Evolutionary conservation across 2,329 filamentous ascomycete genomes (phyloP).

Genomic region (Verticillium albo-atrum): DNA sequence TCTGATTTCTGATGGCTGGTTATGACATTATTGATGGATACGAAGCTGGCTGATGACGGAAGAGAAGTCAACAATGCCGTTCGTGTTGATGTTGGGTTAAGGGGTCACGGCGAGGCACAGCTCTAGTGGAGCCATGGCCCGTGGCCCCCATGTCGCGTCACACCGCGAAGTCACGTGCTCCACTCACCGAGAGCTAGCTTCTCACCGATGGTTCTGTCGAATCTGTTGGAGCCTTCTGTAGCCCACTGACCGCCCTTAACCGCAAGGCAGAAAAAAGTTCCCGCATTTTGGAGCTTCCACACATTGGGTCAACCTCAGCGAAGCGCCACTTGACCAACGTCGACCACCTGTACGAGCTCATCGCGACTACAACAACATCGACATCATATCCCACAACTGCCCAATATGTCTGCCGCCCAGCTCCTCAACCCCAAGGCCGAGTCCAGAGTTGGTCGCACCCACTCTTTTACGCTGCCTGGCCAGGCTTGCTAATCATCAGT

Average conservation of each 20-base stretch:
- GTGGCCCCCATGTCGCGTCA: not conserved
- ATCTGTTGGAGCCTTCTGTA: not conserved
- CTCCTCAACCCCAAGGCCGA: slow-evolving; percentile 98
- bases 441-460: slow-evolving; percentile 68
- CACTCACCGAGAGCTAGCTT: not conserved
- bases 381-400: not conserved
- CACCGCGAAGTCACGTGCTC: not conserved
- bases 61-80: not conserved
- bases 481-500: slow-evolving; percentile 26
- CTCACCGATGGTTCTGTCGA: not conserved
- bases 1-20: not conserved
- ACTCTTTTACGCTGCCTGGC: slow-evolving; percentile 29
- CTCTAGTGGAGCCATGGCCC: not conserved
- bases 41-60: not conserved
- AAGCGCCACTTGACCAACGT: not conserved
- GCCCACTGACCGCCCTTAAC: slow-evolving; percentile 1
- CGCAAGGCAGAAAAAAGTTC: slow-evolving; percentile 5
- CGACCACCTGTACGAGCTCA: not conserved
- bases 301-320: not conserved
- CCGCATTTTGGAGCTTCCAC: slow-evolving; percentile 4
- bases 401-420: slow-evolving; percentile 87
- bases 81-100: not conserved
- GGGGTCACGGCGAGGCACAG: not conserved
- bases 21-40: not conserved
- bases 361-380: not conserved